A percentile compares a stretch with the other conserved stretches of the same genome.
phyloP scores from a whole-genome alignment of 2,329 filamentous ascomycete species.

The Orbilia blumenaviensis region DNA sequence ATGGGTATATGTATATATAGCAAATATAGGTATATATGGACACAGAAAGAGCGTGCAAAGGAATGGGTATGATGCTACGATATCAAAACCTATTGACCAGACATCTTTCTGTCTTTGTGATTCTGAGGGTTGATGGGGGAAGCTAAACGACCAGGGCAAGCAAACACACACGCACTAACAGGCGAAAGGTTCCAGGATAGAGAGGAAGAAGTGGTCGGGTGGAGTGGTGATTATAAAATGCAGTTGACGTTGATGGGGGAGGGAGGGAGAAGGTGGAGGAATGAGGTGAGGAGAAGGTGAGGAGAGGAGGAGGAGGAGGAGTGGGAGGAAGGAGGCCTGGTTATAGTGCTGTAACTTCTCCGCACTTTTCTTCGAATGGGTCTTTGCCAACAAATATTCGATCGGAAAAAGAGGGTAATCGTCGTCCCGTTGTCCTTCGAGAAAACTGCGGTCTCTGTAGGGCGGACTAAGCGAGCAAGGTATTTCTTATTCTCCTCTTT shows the following conservation, averaged over 20 bases:
- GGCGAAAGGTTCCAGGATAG: constrained; percentile 54
- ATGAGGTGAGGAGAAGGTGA: constrained; percentile 37
- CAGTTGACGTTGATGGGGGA: constrained; percentile 14
- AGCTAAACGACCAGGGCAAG: constrained; percentile 52
- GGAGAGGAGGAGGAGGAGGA: constrained; percentile 29
- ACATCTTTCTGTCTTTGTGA: constrained; percentile 52
- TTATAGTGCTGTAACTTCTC: constrained; percentile 54
- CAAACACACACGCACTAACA: constrained; percentile 51
- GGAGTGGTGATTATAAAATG: constrained; percentile 27
- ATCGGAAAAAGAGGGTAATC: constrained; percentile 54
- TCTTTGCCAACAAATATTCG: constrained; percentile 54
- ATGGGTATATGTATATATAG: constrained; percentile 48
- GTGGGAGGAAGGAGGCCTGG: constrained; percentile 51
- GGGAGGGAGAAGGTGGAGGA: background rate
- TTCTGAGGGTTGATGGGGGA: constrained; percentile 5
- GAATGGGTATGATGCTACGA: constrained; percentile 54
- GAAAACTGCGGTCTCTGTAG: constrained; percentile 46
- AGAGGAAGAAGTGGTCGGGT: constrained; percentile 45
- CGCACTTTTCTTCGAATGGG: constrained; percentile 54
- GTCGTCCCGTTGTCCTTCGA: constrained; percentile 48
- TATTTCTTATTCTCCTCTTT: constrained; percentile 34
- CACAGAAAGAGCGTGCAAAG: constrained; percentile 53
- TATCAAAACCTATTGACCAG: constrained; percentile 53
- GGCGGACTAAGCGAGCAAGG: constrained; percentile 45
- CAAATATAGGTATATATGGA: constrained; percentile 39